Evolutionary conservation across 495 filamentous ascomycete species (phyloP).

Genomic region (Neurospora sp.): DNA sequence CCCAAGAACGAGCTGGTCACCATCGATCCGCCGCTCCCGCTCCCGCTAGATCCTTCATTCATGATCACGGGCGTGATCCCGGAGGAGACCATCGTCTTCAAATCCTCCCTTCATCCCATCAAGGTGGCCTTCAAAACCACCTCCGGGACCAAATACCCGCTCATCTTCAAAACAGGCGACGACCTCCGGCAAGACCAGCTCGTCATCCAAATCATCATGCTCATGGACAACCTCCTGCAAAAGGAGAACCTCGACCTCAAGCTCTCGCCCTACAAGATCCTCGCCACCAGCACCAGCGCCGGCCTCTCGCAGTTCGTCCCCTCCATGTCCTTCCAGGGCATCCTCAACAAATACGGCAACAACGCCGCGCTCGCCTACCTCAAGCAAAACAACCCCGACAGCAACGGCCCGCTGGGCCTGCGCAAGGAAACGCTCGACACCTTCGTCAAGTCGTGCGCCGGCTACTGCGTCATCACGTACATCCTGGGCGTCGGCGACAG

Average conservation of each 20-base stretch:
- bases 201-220: constrained; percentile 93
- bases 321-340: constrained; percentile 70
- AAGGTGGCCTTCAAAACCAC: constrained; percentile 83
- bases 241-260: constrained; percentile 98
- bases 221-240: constrained; percentile 93
- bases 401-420: constrained; percentile 70
- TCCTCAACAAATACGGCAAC: constrained; percentile 68
- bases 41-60: constrained; percentile 81
- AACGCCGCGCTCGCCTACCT: constrained; percentile 72
- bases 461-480: constrained; percentile 98
- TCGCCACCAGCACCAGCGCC: constrained; percentile 81
- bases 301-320: constrained; percentile 90
- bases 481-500: constrained; percentile 96
- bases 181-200: constrained; percentile 96
- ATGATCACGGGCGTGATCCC: constrained; percentile 68
- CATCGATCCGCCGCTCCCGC: constrained; percentile 78
- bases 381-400: constrained; percentile 81
- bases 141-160: constrained; percentile 66
- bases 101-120: constrained; percentile 83
- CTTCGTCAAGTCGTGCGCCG: constrained; percentile 90
- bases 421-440: constrained; percentile 90
- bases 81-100: constrained; percentile 86
- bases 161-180: constrained; percentile 96
- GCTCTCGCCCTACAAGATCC: constrained; percentile 88
- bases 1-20: constrained; percentile 74